Percentiles rank a stretch among this genome's conserved stretches.
Evolutionary conservation across 73 alveolate species (phyloP).

Genomic region (Paramecium biaurelia): DNA sequence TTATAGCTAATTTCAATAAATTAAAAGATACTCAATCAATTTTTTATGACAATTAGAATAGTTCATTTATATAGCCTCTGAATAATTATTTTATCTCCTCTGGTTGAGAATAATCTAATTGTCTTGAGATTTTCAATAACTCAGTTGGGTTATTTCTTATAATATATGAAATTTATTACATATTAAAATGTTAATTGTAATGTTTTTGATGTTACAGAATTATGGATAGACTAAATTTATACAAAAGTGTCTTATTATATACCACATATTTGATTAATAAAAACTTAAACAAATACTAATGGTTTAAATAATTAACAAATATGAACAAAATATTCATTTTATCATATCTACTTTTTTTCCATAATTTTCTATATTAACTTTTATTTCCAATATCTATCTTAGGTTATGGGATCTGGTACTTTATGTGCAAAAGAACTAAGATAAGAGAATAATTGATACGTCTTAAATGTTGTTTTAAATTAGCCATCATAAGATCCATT

Average conservation of each 20-base stretch:
- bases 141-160: no score
- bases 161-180: no score
- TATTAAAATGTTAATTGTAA: no score
- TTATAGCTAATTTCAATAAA: no score
- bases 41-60: neutral
- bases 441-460: neutral
- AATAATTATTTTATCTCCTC: slow-evolving; percentile 1
- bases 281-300: no score
- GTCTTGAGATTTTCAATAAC: neutral
- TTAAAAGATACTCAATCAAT: no score
- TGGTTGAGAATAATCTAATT: neutral
- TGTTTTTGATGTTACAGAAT: no score
- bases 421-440: neutral
- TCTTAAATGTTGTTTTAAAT: slow-evolving; percentile 26
- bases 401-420: neutral
- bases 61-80: neutral
- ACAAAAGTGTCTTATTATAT: no score
- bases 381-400: slow-evolving; percentile 48
- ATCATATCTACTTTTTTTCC: neutral
- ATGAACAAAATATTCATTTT: neutral
- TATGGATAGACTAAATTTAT: no score
- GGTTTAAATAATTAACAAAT: neutral
- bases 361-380: neutral
- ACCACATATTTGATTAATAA: no score
- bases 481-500: neutral